Conservation (phyloP, 129 eudicot species). For the Escallonia herrerae region DNA sequence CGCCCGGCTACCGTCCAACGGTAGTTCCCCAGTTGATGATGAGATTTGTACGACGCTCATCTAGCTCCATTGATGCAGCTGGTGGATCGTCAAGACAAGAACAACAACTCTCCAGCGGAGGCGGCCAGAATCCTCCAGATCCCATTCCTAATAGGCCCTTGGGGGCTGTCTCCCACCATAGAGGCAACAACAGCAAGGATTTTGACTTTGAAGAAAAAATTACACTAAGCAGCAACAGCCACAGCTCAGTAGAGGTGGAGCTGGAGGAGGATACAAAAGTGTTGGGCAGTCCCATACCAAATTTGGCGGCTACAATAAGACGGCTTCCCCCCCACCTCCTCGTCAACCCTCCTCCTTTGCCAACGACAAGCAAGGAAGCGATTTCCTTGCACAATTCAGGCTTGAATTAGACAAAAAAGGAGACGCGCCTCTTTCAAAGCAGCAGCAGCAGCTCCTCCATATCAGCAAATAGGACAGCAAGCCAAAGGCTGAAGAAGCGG, state of each 20-base stretch:
- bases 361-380: neutral
- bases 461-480: slow-evolving; percentile 1
- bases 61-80: neutral
- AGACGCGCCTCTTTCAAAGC: neutral
- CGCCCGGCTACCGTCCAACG: neutral
- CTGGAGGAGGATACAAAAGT: neutral
- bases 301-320: slow-evolving; percentile 4
- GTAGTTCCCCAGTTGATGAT: neutral
- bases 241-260: neutral
- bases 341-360: neutral
- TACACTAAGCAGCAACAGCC: neutral
- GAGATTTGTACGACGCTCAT: neutral
- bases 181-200: neutral
- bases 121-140: slow-evolving; percentile 7
- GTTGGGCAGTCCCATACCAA: neutral
- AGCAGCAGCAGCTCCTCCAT: neutral
- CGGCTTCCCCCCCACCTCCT: neutral
- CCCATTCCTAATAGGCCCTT: slow-evolving; percentile 16
- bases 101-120: neutral
- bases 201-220: neutral
- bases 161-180: slow-evolving; percentile 1
- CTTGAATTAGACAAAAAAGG: slow-evolving; percentile 43
- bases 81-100: neutral
- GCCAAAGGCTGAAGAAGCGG: neutral
- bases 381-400: slow-evolving; percentile 55